These are phyloP conservation scores for Clonostachys rhizophaga DNA, from an alignment of 2,329 filamentous ascomycete species.

Conservation along the genomic window DNA sequence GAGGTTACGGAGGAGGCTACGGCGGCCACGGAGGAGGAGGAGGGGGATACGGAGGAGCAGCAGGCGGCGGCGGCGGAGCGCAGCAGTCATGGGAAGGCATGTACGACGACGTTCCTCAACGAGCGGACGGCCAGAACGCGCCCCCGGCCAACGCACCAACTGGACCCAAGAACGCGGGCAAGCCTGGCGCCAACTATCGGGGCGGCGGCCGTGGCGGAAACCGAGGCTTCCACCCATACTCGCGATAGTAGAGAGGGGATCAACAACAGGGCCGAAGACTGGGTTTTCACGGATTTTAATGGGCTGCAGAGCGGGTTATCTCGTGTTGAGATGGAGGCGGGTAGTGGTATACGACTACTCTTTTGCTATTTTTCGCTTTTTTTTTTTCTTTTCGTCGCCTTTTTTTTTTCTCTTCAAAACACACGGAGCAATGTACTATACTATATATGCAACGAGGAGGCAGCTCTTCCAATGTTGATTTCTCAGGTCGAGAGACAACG, in stretches of 20 bases:
- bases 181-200: conserved; percentile 87
- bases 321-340: no score
- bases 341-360: no score
- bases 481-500: no score
- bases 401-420: no score
- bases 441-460: no score
- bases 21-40: conserved; percentile 24
- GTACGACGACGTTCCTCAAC: conserved; percentile 94
- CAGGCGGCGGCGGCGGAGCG: conserved; percentile 27
- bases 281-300: no score
- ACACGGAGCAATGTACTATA: no score
- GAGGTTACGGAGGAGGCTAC: conserved; percentile 15
- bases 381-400: no score
- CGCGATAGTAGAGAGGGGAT: conserved; percentile 14
- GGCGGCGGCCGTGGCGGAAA: conserved; percentile 76
- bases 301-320: no score
- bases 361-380: no score
- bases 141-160: conserved; percentile 68
- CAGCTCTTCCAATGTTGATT: no score
- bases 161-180: conserved; percentile 91
- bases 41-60: conserved; percentile 21
- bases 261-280: no score
- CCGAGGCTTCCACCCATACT: conserved; percentile 78
- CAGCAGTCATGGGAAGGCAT: conserved; percentile 93
- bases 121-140: conserved; percentile 54